Evolutionary conservation across 2,329 filamentous ascomycete genomes (phyloP).

Genomic region (Thermoascus crustaceus): DNA sequence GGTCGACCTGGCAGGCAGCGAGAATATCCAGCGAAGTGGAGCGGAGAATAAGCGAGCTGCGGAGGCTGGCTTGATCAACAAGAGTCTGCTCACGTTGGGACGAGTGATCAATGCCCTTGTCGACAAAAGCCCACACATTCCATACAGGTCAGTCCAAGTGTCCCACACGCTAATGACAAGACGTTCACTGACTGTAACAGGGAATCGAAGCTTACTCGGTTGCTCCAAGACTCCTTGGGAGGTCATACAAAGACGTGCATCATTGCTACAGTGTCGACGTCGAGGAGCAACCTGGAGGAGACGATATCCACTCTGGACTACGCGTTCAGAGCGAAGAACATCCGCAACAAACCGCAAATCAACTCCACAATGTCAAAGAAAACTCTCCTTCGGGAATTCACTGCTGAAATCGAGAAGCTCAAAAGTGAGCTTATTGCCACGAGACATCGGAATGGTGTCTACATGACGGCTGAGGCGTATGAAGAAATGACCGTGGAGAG

Average conservation of each 20-base stretch:
- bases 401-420: conserved; percentile 83
- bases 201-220: conserved; percentile 89
- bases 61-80: conserved; percentile 96
- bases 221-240: conserved; percentile 93
- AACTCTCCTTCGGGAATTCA: conserved; percentile 82
- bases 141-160: conserved; percentile 44
- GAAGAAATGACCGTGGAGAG: conserved; percentile 88
- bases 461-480: conserved; percentile 78
- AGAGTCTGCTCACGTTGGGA: conserved; percentile 87
- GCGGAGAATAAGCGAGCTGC: conserved; percentile 96
- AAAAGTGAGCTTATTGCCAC: conserved; percentile 92
- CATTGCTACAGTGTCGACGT: conserved; percentile 90
- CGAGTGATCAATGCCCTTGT: conserved; percentile 97
- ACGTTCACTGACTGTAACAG: conserved; percentile 42
- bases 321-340: conserved; percentile 96
- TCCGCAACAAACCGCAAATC: conserved; percentile 92
- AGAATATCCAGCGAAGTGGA: conserved; percentile 94
- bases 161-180: background rate
- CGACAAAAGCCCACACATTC: conserved; percentile 82
- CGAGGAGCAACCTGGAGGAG: conserved; percentile 91
- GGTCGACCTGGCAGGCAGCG: conserved; percentile 91
- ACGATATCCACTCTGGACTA: conserved; percentile 98
- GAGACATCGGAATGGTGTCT: conserved; percentile 88
- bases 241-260: conserved; percentile 97
- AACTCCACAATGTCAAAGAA: conserved; percentile 92